phyloP scores from a whole-genome alignment of 2,329 filamentous ascomycete species.

The Fusarium clavum region DNA sequence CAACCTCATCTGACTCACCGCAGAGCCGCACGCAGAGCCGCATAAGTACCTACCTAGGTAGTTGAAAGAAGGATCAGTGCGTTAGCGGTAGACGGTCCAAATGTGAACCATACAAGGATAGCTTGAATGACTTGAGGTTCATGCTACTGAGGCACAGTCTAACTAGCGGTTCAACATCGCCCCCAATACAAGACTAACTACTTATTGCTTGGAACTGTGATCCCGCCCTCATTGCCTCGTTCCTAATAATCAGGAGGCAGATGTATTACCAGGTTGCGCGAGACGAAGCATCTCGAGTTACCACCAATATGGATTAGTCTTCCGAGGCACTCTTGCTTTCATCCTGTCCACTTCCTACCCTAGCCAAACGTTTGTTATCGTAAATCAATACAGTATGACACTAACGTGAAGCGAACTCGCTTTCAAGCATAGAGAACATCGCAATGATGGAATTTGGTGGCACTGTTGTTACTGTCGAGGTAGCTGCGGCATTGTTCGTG shows the following conservation, averaged over 20 bases:
- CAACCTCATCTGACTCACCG: not conserved
- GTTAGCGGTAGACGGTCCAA: not conserved
- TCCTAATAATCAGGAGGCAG: not conserved
- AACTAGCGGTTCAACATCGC: constrained; percentile 3
- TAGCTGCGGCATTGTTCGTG: not conserved
- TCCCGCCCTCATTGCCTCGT: constrained; percentile 1
- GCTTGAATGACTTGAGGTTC: not conserved
- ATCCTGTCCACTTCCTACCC: constrained; percentile 9
- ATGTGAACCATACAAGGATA: not conserved
- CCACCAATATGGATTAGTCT: constrained; percentile 1
- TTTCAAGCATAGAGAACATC: constrained; percentile 22
- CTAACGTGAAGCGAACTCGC: not conserved
- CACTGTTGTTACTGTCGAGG: not conserved
- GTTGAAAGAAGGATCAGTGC: not conserved
- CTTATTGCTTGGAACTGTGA: not conserved
- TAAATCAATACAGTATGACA: not conserved
- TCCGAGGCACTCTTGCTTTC: constrained; percentile 4
- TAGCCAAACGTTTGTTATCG: constrained; percentile 2
- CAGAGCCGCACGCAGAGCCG: constrained; percentile 6
- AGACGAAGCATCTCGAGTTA: not conserved
- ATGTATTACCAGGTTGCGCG: not conserved
- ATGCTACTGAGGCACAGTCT: constrained; percentile 19
- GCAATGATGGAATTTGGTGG: constrained; percentile 15
- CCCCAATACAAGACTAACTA: not conserved
- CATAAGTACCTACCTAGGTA: not conserved